Evolutionary conservation across 441 rosid species (phyloP).

Genomic region (Gossypium davidsonii): DNA sequence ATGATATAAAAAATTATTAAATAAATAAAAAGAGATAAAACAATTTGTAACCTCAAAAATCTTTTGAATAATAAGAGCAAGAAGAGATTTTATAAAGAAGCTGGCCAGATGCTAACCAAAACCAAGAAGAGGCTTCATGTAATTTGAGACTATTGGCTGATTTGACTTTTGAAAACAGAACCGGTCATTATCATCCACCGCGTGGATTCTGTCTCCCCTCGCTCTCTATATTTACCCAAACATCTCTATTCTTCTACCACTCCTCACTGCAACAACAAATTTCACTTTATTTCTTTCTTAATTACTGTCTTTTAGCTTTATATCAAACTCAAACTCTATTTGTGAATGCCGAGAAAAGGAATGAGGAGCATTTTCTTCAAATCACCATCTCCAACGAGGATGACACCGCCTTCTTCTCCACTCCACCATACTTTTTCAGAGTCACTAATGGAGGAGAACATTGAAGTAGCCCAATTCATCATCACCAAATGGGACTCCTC

Average conservation of each 20-base stretch:
- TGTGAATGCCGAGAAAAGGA: slow-evolving; percentile 11
- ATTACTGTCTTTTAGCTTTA: no score
- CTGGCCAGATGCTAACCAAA: no score
- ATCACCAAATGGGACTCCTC: slow-evolving; percentile 38
- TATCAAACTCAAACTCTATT: no score
- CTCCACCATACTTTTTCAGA: slow-evolving; percentile 24
- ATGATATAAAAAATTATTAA: no score
- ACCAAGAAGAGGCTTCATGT: no score
- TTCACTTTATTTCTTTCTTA: no score
- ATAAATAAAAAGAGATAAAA: no score
- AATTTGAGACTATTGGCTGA: neutral
- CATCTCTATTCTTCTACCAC: neutral
- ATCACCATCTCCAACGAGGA: slow-evolving; percentile 23
- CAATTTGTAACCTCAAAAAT: no score
- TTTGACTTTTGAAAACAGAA: neutral
- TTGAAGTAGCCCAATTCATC: slow-evolving; percentile 27
- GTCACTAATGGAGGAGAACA: slow-evolving; percentile 35
- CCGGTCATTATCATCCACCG: neutral
- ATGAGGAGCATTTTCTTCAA: slow-evolving; percentile 30
- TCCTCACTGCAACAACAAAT: neutral
- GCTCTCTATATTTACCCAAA: neutral
- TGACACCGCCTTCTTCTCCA: slow-evolving; percentile 30
- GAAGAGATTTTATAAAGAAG: neutral
- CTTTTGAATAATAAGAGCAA: neutral
- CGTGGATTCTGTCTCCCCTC: neutral